Conservation (phyloP, 805 yeast genomes). For the Saccharomyces jurei region DNA sequence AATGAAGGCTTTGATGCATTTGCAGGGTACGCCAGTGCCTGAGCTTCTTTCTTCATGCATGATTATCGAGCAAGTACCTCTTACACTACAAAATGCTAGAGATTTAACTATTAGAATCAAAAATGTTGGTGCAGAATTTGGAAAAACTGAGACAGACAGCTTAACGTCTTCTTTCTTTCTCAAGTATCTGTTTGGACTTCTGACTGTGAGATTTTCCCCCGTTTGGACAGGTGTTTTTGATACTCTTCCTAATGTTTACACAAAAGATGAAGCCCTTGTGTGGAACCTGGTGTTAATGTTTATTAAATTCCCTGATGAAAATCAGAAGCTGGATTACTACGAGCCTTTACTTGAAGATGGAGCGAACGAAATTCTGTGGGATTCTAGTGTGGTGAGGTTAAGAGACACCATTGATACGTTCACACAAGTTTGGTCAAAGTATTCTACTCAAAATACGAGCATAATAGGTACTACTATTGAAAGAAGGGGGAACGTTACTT, state of each 20-base stretch:
- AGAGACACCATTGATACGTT: conserved; percentile 33
- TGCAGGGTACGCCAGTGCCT: conserved; percentile 29
- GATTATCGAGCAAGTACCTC: conserved; percentile 64
- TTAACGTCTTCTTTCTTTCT: conserved; percentile 29
- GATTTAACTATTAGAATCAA: conserved; percentile 67
- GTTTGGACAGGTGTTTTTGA: conserved; percentile 73
- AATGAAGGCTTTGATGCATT: conserved; percentile 26
- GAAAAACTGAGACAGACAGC: conserved; percentile 23
- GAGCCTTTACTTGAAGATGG: conserved; percentile 9
- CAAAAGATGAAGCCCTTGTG: conserved; percentile 35
- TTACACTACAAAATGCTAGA: conserved; percentile 61
- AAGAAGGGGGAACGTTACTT: conserved; percentile 32
- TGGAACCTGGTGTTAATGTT: conserved; percentile 49
- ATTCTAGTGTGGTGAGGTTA: conserved; percentile 40
- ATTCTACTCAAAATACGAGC: conserved; percentile 30
- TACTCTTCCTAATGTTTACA: conserved; percentile 41
- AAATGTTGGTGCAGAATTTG: conserved; percentile 41
- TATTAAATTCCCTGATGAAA: conserved; percentile 18
- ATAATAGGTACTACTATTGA: conserved; percentile 33
- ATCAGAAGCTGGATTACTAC: conserved; percentile 14
- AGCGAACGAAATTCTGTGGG: conserved; percentile 28
- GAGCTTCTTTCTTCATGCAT: conserved; percentile 42
- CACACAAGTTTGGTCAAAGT: conserved; percentile 27
- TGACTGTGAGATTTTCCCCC: conserved; percentile 73
- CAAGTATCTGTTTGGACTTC: conserved; percentile 55